Conservation (phyloP, 164 flowering plant species). For the Kingdonia uniflora region DNA sequence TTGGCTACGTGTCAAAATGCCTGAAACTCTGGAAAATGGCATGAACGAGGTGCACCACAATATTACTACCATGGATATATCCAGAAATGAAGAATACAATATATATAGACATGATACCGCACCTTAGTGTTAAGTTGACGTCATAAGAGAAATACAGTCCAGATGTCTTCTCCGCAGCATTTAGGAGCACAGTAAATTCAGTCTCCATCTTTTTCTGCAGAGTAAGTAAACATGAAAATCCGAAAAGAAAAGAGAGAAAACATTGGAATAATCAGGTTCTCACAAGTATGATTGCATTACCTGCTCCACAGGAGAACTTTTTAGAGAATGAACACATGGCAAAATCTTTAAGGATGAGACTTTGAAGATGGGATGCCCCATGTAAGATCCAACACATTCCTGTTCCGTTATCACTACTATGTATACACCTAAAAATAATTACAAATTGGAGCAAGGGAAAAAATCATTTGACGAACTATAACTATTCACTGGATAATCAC, state of each 20-base stretch:
- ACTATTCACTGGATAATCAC: not conserved
- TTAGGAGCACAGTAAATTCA: conserved; percentile 65
- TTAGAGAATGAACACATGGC: conserved; percentile 75
- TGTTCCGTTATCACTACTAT: conserved; percentile 64
- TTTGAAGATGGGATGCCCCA: conserved; percentile 85
- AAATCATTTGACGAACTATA: not conserved
- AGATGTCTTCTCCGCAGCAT: conserved; percentile 69
- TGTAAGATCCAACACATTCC: conserved; percentile 75
- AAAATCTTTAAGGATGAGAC: conserved; percentile 63
- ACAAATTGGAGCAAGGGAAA: not conserved
- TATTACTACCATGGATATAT: not conserved
- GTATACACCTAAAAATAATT: conserved; percentile 54
- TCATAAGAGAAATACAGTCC: conserved; percentile 94
- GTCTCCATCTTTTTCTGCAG: conserved; percentile 88
- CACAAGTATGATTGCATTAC: conserved; percentile 22
- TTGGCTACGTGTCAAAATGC: too few relatives aligned
- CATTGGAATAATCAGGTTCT: too few relatives aligned
- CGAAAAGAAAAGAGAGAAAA: not conserved
- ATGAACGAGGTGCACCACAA: too few relatives aligned
- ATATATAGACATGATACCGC: conserved; percentile 1
- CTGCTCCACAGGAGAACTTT: conserved; percentile 61
- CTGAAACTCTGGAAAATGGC: too few relatives aligned
- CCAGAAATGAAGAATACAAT: not conserved
- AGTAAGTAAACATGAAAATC: conserved; percentile 2
- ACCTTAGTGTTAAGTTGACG: conserved; percentile 82